Evolutionary conservation across 116 monocot genomes (phyloP), one percentile per base, ranked within the genome.

Genomic region (Dioscorea cayenensis): DNA sequence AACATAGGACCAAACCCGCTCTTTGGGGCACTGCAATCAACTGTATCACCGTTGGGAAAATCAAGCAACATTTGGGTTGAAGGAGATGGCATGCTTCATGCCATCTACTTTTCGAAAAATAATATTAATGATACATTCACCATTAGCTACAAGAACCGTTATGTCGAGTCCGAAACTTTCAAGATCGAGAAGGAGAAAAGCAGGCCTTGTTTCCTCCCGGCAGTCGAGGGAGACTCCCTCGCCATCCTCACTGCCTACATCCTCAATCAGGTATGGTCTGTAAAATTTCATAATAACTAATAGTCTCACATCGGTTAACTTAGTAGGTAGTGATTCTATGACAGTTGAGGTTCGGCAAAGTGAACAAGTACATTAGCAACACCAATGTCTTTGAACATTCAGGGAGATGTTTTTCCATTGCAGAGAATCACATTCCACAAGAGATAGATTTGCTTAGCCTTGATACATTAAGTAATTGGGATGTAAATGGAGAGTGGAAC

Each of bases 81-180:
- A 36, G 84, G 87, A 5, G 87, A 87, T 35, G 84, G 87, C 63
- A 87, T 87, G 87, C 79, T 86, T 27, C 86, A 86, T 55, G 80
- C 78, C 28, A 21, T 80, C 36, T 75, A 75, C 69, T 86, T 86
- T 70, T 20, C 65, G 49, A 75, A 63, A 43, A 63, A 68, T 20
- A 21, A 11, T 38, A 64, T 19, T 27, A 17, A 28, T 21, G 77
- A 75, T 27, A 52, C 36, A 19, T 84, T 78, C 81, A 64, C 9
- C 0, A 18, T 87, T 0, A 77, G 64, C 14, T 84, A 87, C 68
- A 84, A 84, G 11, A 84, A 84, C 71, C 69, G 74, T 7, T 84
- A 76, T 19, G 84, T 87, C 1, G 76, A 87, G 36, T 75, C 87
- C 0, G 81, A 81, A 3, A 84, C 87, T 2, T 79, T 84, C 65